These are phyloP conservation scores for Botrytis paeoniae DNA, from an alignment of 2,329 filamentous ascomycete genomes.

Conservation along the genomic window DNA sequence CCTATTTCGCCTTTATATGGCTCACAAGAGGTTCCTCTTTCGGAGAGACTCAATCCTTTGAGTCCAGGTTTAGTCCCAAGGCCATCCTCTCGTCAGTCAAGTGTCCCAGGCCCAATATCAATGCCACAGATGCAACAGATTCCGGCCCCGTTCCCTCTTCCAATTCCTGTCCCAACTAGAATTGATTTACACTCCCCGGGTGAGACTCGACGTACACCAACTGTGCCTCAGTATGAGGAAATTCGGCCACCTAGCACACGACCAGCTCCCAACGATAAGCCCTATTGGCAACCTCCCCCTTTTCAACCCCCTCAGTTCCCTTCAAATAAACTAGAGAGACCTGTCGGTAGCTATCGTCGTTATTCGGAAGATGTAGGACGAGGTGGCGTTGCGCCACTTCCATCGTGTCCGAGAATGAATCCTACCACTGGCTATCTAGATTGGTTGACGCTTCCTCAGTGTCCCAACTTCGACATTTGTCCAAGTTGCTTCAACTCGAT, in stretches of 20 bases:
- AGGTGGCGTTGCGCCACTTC: slow-evolving; percentile 49
- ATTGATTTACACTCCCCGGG: slow-evolving; percentile 26
- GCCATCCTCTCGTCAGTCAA: slow-evolving; percentile 28
- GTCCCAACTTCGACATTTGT: slow-evolving; percentile 75
- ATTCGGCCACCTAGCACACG: slow-evolving; percentile 18
- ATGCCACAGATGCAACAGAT: slow-evolving; percentile 22
- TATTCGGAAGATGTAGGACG: slow-evolving; percentile 53
- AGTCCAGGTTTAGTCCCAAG: slow-evolving; percentile 22
- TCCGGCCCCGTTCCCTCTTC: slow-evolving; percentile 20
- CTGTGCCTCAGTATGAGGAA: slow-evolving; percentile 27
- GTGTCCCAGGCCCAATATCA: slow-evolving; percentile 3
- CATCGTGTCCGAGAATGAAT: slow-evolving; percentile 66
- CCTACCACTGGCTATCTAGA: slow-evolving; percentile 64
- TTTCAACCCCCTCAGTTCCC: slow-evolving; percentile 41
- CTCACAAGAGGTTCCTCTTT: slow-evolving; percentile 23
- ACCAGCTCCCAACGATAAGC: slow-evolving; percentile 15
- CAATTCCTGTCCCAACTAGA: slow-evolving; percentile 30
- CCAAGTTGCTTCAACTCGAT: slow-evolving; percentile 72
- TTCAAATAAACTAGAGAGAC: slow-evolving; percentile 39
- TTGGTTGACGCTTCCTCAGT: slow-evolving; percentile 75
- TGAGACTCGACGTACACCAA: slow-evolving; percentile 24
- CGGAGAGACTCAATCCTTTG: slow-evolving; percentile 30
- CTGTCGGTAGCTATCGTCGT: slow-evolving; percentile 49
- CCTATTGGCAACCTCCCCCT: slow-evolving; percentile 46
- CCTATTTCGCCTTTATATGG: slow-evolving; percentile 32